Evolutionary conservation across 2,329 filamentous ascomycete species (phyloP).

Genomic region (Podosphaera xanthii): DNA sequence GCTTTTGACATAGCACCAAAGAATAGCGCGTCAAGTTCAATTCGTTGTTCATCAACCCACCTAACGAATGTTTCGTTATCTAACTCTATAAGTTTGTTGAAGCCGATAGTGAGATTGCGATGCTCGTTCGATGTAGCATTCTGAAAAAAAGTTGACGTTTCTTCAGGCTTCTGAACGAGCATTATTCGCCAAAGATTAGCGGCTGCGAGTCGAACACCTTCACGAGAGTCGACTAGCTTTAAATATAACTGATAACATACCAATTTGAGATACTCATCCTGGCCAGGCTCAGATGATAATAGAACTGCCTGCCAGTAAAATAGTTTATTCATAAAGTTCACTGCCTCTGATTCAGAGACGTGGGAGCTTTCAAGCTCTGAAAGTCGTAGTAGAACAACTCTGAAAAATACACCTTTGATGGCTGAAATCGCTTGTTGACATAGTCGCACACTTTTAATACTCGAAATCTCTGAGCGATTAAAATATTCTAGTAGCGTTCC

Average conservation of each 20-base stretch:
- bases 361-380: constrained; percentile 57
- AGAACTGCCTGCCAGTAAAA: constrained; percentile 93
- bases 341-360: constrained; percentile 34
- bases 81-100: constrained; percentile 64
- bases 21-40: constrained; percentile 62
- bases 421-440: constrained; percentile 63
- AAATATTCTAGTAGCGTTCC: constrained; percentile 74
- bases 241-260: constrained; percentile 86
- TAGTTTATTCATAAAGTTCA: constrained; percentile 60
- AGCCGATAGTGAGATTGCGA: constrained; percentile 47
- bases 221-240: constrained; percentile 52
- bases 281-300: constrained; percentile 50
- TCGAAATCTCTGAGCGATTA: constrained; percentile 60
- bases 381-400: constrained; percentile 55
- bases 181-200: constrained; percentile 79
- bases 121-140: constrained; percentile 50
- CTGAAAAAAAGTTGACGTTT: constrained; percentile 51
- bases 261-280: constrained; percentile 62
- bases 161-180: constrained; percentile 75
- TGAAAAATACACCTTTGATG: constrained; percentile 56
- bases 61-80: constrained; percentile 72
- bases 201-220: constrained; percentile 47
- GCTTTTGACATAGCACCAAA: constrained; percentile 55
- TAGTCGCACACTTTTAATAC: constrained; percentile 69
- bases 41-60: constrained; percentile 70